Evolutionary conservation across 2,329 filamentous ascomycete genomes (phyloP).

Genomic region (Fusarium paranaense): DNA sequence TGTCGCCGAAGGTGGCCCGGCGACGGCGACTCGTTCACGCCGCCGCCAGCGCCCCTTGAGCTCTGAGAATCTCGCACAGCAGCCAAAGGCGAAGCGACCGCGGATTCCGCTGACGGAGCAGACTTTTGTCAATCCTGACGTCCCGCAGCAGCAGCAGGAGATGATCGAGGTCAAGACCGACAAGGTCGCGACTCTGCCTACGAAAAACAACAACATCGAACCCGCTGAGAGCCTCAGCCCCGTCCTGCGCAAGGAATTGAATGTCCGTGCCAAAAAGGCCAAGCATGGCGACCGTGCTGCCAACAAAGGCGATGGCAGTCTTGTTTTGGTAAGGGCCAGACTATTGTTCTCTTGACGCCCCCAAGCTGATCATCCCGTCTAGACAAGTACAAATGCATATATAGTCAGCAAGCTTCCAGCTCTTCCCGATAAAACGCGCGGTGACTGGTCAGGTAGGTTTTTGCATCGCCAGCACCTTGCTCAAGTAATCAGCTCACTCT

Average conservation of each 20-base stretch:
- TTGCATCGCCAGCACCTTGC: background rate
- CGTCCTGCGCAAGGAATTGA: slow-evolving; percentile 64
- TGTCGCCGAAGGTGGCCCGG: slow-evolving; percentile 62
- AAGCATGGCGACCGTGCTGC: slow-evolving; percentile 70
- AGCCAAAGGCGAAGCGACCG: slow-evolving; percentile 74
- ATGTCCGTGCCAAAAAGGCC: slow-evolving; percentile 70
- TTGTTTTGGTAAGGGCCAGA: slow-evolving; percentile 67
- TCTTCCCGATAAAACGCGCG: slow-evolving; percentile 80
- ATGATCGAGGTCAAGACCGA: slow-evolving; percentile 68
- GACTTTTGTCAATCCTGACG: slow-evolving; percentile 65
- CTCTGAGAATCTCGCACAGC: slow-evolving; percentile 64
- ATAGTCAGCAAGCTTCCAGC: slow-evolving; percentile 86
- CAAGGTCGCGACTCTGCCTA: slow-evolving; percentile 59
- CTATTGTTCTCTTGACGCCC: slow-evolving; percentile 15
- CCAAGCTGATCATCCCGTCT: slow-evolving; percentile 26
- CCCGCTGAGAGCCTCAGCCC: slow-evolving; percentile 56
- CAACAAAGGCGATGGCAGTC: slow-evolving; percentile 75
- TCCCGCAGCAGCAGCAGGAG: slow-evolving; percentile 55
- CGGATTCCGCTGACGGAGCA: slow-evolving; percentile 68
- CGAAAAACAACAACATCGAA: slow-evolving; percentile 61
- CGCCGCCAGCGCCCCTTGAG: slow-evolving; percentile 70
- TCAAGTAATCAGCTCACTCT: slow-evolving; percentile 25
- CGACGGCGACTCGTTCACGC: slow-evolving; percentile 69
- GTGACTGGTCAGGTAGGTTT: slow-evolving; percentile 73
- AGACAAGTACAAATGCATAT: slow-evolving; percentile 89